Evolutionary conservation across 2,329 filamentous ascomycete species (phyloP).

Genomic region (Sordariomycetes sp.): DNA sequence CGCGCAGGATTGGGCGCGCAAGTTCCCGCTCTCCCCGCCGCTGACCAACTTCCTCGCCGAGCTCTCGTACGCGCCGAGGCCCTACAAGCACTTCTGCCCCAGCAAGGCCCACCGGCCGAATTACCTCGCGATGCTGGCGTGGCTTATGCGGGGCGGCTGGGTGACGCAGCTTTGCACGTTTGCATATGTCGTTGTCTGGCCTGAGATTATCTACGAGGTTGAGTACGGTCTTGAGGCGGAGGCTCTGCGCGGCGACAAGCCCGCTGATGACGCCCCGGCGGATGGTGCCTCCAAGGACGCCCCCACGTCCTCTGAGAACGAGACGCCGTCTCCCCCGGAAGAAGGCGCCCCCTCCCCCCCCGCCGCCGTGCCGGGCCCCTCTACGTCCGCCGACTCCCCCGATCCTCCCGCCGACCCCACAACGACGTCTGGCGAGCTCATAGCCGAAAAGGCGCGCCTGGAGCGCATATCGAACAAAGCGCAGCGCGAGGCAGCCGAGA

Average conservation of each 20-base stretch:
- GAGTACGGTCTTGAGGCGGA: constrained; percentile 57
- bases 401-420: constrained; percentile 8
- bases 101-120: constrained; percentile 75
- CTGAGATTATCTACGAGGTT: constrained; percentile 72
- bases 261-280: constrained; percentile 1
- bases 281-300: constrained; percentile 8
- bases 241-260: constrained; percentile 26
- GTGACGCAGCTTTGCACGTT: constrained; percentile 89
- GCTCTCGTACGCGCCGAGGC: constrained; percentile 66
- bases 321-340: constrained; percentile 1
- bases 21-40: constrained; percentile 72
- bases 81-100: constrained; percentile 74
- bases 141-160: constrained; percentile 86
- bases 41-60: constrained; percentile 79
- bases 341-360: background rate
- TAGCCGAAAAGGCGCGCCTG: constrained; percentile 47
- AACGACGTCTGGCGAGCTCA: constrained; percentile 35
- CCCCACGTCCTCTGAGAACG: constrained; percentile 4
- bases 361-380: constrained; percentile 6
- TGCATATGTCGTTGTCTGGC: constrained; percentile 73
- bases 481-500: constrained; percentile 40
- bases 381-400: constrained; percentile 5
- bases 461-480: constrained; percentile 42
- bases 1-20: constrained; percentile 56
- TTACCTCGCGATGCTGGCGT: constrained; percentile 85